Base-by-base conservation (phyloP, 768 basidiomycete genomes). In the Tremella yokohamensis region DNA sequence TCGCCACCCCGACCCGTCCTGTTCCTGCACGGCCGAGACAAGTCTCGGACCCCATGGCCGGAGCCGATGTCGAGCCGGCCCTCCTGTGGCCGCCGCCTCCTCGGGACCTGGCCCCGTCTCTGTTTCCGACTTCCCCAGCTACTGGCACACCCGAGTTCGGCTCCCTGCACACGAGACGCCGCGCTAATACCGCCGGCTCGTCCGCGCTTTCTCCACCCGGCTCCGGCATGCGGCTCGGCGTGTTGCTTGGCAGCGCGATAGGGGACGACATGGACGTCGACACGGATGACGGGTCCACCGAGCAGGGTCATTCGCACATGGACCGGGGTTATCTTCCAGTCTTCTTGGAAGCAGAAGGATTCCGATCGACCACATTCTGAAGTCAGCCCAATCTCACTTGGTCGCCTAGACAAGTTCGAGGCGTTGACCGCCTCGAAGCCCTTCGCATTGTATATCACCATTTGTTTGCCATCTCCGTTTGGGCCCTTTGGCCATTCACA, bases 31-130 rank as follows among this genome's bases (percentile, higher is more conserved):
- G 42, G 6, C 42, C 4, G 22, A 45, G 42, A 45, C 42, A 45
- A 16, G 22, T 45, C 4, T 45, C 42, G 4, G 42, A 45, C 15
- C 42, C 15, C 40, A 57, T 19, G 42, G n/a, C n/a, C 8, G 42
- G 42, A 45, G 42, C n/a, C n/a, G 42, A 45, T 45, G 22, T 45
- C 22, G 42, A 22, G 22, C 58, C 58, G 9, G 51, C 57, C 3
- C 60, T 71, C 16, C 34, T 71, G 15, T 71, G 69, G 69, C 69
- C 69, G 1, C 55, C 58, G 16, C 66, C 66, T 20, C 61, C 55
- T 9, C n/a, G 42, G 15, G 58, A 59, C 49, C 61, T 68, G 13
- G 55, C 56, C 29, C 65, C 68, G 7, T 34, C 60, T 12, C 44
- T 66, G 1, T 71, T 68, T 56, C 69, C 66, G 44, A 56, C 44